These are phyloP conservation scores for Aspergillus mulundensis DNA, from an alignment of 495 filamentous ascomycete genomes.

Conservation along the genomic window DNA sequence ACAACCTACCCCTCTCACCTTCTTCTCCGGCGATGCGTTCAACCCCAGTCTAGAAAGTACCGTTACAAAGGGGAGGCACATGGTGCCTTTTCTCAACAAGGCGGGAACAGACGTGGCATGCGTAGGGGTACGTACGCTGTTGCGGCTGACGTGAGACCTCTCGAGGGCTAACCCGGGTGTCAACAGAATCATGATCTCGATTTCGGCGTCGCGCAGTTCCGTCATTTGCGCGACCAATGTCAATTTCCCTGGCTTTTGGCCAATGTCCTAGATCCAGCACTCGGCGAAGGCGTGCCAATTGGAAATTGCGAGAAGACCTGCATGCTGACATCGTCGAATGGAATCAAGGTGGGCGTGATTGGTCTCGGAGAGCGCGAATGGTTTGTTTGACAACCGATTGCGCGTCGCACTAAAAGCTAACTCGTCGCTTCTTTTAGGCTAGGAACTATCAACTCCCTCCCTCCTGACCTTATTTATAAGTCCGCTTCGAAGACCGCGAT, in stretches of 20 bases:
- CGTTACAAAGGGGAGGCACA: slow-evolving; percentile 83
- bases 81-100: slow-evolving; percentile 83
- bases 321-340: slow-evolving; percentile 74
- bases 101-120: slow-evolving; percentile 71
- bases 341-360: slow-evolving; percentile 79
- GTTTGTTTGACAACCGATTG: slow-evolving; percentile 22
- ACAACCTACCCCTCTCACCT: slow-evolving; percentile 64
- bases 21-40: slow-evolving; percentile 91
- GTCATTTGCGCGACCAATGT: slow-evolving; percentile 67
- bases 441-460: slow-evolving; percentile 80
- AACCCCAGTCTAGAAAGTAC: slow-evolving; percentile 84
- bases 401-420: background rate
- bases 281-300: slow-evolving; percentile 65
- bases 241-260: slow-evolving; percentile 86
- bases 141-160: background rate
- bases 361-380: slow-evolving; percentile 76
- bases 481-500: slow-evolving; percentile 68
- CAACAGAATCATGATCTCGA: slow-evolving; percentile 84
- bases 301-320: slow-evolving; percentile 64
- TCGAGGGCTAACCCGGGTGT: slow-evolving; percentile 8
- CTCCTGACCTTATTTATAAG: slow-evolving; percentile 73
- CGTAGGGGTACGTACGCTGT: slow-evolving; percentile 60
- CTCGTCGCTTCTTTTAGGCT: slow-evolving; percentile 49
- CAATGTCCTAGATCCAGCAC: slow-evolving; percentile 75
- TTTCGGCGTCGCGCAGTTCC: slow-evolving; percentile 81